Evolutionary conservation across 495 filamentous ascomycete genomes (phyloP).

Genomic region (Xylaria acuta): DNA sequence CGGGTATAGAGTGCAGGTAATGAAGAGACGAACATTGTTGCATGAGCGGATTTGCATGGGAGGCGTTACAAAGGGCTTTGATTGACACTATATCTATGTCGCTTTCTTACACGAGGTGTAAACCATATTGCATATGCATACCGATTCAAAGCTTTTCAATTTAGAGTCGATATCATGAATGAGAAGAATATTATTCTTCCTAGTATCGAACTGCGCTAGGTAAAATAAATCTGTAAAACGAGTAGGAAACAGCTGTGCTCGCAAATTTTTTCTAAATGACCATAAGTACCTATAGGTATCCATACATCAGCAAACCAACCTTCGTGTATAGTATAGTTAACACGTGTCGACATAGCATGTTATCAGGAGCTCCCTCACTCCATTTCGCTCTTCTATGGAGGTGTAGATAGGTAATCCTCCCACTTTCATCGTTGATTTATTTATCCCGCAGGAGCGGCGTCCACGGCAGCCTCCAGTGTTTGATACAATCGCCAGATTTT

Average conservation of each 20-base stretch:
- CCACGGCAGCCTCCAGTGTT: not conserved
- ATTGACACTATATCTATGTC: constrained; percentile 18
- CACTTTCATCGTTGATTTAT: not conserved
- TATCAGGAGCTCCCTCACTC: not conserved
- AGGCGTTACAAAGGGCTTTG: constrained; percentile 24
- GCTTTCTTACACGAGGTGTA: not conserved
- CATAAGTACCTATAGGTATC: not conserved
- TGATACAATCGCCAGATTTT: not conserved
- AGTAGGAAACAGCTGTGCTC: not conserved
- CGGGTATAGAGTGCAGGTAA: not conserved
- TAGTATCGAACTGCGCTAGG: not conserved
- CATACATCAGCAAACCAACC: not conserved
- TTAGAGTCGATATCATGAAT: not conserved
- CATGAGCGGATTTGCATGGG: constrained; percentile 23
- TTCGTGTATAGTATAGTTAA: not conserved
- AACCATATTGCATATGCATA: not conserved
- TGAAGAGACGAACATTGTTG: constrained; percentile 16
- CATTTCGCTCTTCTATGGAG: not conserved
- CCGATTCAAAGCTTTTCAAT: not conserved
- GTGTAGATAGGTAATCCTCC: not conserved
- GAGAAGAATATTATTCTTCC: constrained; percentile 2
- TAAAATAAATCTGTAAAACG: not conserved
- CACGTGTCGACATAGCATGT: not conserved
- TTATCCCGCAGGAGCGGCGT: no score
- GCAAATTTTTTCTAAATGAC: not conserved